Evolutionary conservation across 306 rosid species (phyloP).

Genomic region (Pterocarpus santalinus): DNA sequence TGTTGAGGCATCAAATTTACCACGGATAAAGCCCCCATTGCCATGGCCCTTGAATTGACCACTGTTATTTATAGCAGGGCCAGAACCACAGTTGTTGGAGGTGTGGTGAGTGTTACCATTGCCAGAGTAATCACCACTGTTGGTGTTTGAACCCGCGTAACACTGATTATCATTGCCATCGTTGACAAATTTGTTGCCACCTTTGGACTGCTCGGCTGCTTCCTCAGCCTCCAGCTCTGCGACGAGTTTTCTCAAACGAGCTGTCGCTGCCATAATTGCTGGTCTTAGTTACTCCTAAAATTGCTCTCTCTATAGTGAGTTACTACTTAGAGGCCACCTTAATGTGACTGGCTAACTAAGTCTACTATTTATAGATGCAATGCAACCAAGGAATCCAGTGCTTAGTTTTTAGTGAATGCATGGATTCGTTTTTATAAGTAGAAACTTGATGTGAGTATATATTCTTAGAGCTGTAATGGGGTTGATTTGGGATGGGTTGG

Average conservation of each 20-base stretch:
- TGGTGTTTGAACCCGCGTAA: background rate
- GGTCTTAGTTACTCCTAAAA: no score
- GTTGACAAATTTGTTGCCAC: background rate
- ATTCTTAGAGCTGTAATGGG: no score
- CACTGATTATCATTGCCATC: background rate
- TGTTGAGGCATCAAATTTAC: slow-evolving; percentile 6
- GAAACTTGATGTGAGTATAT: no score
- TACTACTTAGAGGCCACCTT: no score
- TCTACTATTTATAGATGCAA: no score
- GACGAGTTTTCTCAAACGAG: background rate
- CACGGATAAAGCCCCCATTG: background rate
- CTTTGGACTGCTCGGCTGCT: background rate
- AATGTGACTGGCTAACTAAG: no score
- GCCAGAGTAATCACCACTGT: slow-evolving; percentile 10
- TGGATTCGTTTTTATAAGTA: no score
- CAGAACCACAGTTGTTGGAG: background rate
- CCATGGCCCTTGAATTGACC: background rate
- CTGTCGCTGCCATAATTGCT: no score
- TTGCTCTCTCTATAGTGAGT: no score
- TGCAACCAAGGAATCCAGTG: no score
- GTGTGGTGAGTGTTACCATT: background rate
- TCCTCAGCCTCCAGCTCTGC: slow-evolving; percentile 11
- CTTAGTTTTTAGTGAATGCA: no score
- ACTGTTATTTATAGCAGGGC: background rate
- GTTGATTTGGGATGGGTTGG: no score